These are phyloP conservation scores for Aureobasidium lini DNA, from an alignment of 2,329 filamentous ascomycete species.

Conservation along the genomic window DNA sequence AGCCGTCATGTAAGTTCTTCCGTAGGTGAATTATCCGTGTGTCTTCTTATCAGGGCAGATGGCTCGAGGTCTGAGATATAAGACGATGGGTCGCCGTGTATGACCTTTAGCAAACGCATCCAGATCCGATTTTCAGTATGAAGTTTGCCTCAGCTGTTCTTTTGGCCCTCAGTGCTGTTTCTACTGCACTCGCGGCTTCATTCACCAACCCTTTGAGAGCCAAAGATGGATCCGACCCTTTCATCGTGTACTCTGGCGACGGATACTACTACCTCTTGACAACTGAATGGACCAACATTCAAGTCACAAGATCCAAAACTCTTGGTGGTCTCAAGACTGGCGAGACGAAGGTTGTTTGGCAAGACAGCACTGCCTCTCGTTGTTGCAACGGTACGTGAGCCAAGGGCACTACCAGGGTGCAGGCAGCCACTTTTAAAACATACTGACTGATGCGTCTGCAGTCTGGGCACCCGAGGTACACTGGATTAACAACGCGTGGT, in stretches of 20 bases:
- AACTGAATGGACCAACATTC: constrained; percentile 49
- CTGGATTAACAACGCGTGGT: constrained; percentile 42
- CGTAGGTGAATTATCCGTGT: too few relatives aligned
- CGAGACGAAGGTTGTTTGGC: constrained; percentile 44
- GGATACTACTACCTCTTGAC: constrained; percentile 53
- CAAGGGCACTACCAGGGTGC: not conserved
- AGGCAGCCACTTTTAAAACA: too few relatives aligned
- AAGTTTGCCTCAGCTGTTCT: constrained; percentile 11
- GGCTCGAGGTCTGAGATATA: not conserved
- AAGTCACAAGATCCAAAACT: constrained; percentile 48
- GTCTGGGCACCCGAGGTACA: constrained; percentile 53
- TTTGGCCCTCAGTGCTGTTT: constrained; percentile 8
- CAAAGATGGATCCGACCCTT: constrained; percentile 46
- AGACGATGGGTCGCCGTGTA: not conserved
- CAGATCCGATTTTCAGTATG: not conserved
- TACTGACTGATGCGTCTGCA: not conserved
- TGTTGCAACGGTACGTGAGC: constrained; percentile 38
- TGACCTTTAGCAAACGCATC: not conserved
- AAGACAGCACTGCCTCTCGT: constrained; percentile 37
- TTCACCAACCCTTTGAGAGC: constrained; percentile 48
- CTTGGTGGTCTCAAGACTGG: constrained; percentile 50
- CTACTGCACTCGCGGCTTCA: constrained; percentile 26
- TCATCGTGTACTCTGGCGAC: constrained; percentile 41
- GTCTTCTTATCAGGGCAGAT: too few relatives aligned
- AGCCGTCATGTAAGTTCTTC: too few relatives aligned